Percentiles rank a stretch among this genome's conserved stretches.
Conservation (phyloP, 1,284 basidiomycete genomes). For the Baeospora myosura region DNA sequence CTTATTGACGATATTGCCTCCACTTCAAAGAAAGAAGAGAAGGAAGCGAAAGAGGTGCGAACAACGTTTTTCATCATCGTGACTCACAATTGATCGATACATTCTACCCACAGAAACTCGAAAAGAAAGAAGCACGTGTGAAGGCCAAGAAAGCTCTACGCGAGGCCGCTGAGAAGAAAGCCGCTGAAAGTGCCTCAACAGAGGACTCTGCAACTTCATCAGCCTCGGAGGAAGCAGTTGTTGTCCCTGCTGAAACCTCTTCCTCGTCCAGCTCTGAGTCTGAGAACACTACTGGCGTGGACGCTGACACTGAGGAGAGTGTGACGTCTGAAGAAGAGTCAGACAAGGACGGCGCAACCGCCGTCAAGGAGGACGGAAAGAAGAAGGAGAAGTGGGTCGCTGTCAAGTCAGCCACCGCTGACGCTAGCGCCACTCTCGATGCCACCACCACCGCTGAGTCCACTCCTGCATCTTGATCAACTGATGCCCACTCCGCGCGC, state of each 20-base stretch:
- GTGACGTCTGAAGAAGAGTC: constrained; percentile 65
- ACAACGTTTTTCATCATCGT: not conserved
- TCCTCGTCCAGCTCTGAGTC: constrained; percentile 46
- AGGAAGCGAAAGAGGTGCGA: constrained; percentile 14
- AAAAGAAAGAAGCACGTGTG: constrained; percentile 47
- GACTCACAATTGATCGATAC: not conserved
- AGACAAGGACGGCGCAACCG: constrained; percentile 30
- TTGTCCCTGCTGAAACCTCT: constrained; percentile 16
- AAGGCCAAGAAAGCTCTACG: constrained; percentile 47
- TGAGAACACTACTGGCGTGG: constrained; percentile 51
- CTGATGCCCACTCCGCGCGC: not conserved
- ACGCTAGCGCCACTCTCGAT: constrained; percentile 13
- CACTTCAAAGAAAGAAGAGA: constrained; percentile 15
- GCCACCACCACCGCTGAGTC: constrained; percentile 1
- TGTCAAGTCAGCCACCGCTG: constrained; percentile 33
- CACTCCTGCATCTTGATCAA: constrained; percentile 1
- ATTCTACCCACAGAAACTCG: constrained; percentile 34
- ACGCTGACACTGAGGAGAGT: constrained; percentile 68
- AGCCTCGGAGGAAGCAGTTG: constrained; percentile 12
- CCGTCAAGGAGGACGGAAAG: constrained; percentile 23
- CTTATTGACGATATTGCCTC: constrained; percentile 6
- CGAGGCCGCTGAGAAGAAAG: constrained; percentile 16
- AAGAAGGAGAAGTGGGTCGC: constrained; percentile 69
- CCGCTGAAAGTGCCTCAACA: constrained; percentile 25
- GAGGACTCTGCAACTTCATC: constrained; percentile 23